Evolutionary conservation across 202 grass and related monocot genomes (phyloP).

Genomic region (Panicum hallii): DNA sequence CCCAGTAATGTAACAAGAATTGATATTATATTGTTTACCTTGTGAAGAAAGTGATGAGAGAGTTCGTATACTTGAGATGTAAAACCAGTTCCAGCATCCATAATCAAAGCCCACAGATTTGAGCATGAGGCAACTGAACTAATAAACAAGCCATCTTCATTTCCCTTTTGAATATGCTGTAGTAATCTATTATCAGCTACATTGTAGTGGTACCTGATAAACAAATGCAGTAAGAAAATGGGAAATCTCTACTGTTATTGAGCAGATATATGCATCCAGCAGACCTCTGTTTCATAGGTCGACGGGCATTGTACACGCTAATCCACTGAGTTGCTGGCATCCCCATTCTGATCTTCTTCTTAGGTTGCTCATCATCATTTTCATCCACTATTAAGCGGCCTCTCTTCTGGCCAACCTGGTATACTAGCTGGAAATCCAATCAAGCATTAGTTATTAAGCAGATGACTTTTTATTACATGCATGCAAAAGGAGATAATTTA

Average conservation of each 20-base stretch:
- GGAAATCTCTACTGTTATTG: constrained; percentile 29
- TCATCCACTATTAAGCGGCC: constrained; percentile 68
- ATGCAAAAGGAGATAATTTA: background rate
- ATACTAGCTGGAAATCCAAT: constrained; percentile 67
- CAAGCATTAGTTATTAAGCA: constrained; percentile 38
- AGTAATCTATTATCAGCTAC: constrained; percentile 85
- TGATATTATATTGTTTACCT: constrained; percentile 62
- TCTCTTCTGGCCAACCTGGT: constrained; percentile 96
- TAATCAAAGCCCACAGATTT: constrained; percentile 96
- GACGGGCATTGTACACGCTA: constrained; percentile 89
- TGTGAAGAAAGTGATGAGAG: constrained; percentile 83
- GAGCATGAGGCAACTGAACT: constrained; percentile 83
- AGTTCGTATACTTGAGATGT: constrained; percentile 83
- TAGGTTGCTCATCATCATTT: constrained; percentile 92
- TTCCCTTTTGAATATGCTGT: constrained; percentile 93
- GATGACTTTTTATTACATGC: background rate
- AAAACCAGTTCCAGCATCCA: constrained; percentile 97
- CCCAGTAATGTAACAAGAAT: constrained; percentile 3
- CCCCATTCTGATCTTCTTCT: constrained; percentile 96
- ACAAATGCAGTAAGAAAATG: constrained; percentile 34
- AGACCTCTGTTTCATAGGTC: constrained; percentile 97
- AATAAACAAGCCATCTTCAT: constrained; percentile 97
- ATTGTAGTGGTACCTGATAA: constrained; percentile 97
- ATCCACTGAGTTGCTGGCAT: constrained; percentile 94
- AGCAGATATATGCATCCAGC: constrained; percentile 39